phyloP scores from a whole-genome alignment of 2,329 filamentous ascomycete species.

The Scedosporium aurantiacum region DNA sequence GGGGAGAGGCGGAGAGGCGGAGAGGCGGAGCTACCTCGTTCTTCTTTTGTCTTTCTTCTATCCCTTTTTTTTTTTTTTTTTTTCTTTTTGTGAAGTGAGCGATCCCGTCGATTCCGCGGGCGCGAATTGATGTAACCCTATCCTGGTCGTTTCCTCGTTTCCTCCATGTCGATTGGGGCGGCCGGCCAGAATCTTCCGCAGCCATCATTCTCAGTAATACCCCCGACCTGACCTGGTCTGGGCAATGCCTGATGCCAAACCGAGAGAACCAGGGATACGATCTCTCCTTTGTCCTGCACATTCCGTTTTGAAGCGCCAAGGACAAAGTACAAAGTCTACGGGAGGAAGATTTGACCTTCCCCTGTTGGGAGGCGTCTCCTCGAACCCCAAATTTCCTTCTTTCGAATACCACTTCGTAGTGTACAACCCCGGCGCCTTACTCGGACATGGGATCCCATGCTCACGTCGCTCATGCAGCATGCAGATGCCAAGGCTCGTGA shows the following conservation, averaged over 20 bases:
- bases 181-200: not conserved
- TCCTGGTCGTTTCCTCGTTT: not conserved
- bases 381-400: not conserved
- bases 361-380: not conserved
- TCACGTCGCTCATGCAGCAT: not conserved
- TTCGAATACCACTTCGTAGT: not conserved
- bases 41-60: not conserved
- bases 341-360: not conserved
- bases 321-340: not conserved
- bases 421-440: not conserved
- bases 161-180: not conserved
- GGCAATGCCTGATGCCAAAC: not conserved
- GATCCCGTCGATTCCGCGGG: not conserved
- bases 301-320: too few relatives aligned
- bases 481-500: too few relatives aligned
- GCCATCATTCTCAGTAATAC: not conserved
- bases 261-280: too few relatives aligned
- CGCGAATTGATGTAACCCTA: not conserved
- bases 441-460: not conserved
- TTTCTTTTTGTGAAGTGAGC: not conserved
- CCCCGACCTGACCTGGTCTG: not conserved
- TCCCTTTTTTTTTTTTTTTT: not conserved
- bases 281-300: too few relatives aligned
- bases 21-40: not conserved
- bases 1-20: not conserved